Evolutionary conservation across 2,329 filamentous ascomycete genomes (phyloP).

Genomic region (Fusarium gaditjirri): DNA sequence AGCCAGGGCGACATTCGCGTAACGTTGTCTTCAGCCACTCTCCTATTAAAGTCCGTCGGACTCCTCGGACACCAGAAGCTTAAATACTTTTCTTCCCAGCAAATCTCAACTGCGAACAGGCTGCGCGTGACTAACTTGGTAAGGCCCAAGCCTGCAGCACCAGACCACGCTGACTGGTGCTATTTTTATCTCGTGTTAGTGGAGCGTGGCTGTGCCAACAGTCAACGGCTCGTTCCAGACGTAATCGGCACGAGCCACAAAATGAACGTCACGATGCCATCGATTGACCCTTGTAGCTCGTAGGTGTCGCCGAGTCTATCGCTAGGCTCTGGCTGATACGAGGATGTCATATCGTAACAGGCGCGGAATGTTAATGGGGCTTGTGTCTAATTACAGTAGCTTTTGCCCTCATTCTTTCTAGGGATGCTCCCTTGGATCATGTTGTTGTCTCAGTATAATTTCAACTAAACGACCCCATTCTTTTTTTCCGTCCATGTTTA

Average conservation of each 20-base stretch:
- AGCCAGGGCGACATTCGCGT: background rate
- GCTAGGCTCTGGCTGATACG: background rate
- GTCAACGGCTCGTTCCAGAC: background rate
- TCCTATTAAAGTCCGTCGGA: background rate
- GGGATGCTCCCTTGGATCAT: background rate
- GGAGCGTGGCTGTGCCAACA: background rate
- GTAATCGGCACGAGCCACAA: background rate
- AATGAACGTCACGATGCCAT: constrained; percentile 1
- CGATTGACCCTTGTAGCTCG: background rate
- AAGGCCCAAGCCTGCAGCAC: background rate
- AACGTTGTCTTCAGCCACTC: background rate
- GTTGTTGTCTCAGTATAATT: constrained; percentile 13
- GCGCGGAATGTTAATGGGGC: constrained; percentile 1
- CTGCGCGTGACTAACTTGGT: background rate
- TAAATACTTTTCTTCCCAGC: background rate
- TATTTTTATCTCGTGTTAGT: constrained; percentile 27
- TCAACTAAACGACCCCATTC: background rate
- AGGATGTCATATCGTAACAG: background rate
- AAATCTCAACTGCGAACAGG: background rate
- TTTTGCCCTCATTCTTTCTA: background rate
- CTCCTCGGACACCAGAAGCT: background rate
- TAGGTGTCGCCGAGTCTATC: background rate
- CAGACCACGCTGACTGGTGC: background rate
- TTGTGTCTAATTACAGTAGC: constrained; percentile 19
- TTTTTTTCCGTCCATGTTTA: background rate